Conservation (phyloP, 2,329 filamentous ascomycete species). For the Stachybotrys elegans region DNA sequence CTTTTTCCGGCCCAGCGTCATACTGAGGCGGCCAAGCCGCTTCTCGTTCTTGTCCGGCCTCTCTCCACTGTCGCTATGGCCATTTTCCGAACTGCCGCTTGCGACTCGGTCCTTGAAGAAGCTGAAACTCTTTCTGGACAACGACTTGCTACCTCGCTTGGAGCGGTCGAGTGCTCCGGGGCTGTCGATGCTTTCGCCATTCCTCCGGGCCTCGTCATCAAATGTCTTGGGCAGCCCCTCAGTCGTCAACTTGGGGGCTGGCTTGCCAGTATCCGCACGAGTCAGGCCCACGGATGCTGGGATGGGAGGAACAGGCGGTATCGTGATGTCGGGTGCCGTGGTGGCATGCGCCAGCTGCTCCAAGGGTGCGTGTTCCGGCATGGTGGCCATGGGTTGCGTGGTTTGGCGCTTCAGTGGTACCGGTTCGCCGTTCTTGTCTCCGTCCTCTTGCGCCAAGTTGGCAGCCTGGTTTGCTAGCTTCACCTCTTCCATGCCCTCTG, state of each 20-base stretch:
- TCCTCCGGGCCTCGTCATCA: constrained; percentile 32
- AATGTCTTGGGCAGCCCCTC: constrained; percentile 45
- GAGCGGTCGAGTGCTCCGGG: constrained; percentile 58
- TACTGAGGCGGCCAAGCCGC: constrained; percentile 61
- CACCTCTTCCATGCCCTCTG: constrained; percentile 64
- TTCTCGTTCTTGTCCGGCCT: constrained; percentile 41
- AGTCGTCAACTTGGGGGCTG: constrained; percentile 54
- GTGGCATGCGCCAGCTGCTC: constrained; percentile 59
- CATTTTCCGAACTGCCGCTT: constrained; percentile 15
- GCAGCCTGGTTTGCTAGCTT: constrained; percentile 51
- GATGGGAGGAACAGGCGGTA: constrained; percentile 12
- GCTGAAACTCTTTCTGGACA: constrained; percentile 70
- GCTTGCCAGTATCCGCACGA: constrained; percentile 18
- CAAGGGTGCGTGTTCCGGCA: constrained; percentile 47
- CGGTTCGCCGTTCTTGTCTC: constrained; percentile 36
- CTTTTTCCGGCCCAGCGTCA: constrained; percentile 67
- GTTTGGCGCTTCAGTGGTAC: constrained; percentile 43
- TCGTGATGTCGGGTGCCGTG: constrained; percentile 48
- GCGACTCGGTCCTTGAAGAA: constrained; percentile 52
- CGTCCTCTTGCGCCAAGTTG: constrained; percentile 46
- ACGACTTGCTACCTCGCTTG: constrained; percentile 69
- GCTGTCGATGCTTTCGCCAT: constrained; percentile 45
- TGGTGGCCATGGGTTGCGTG: constrained; percentile 41
- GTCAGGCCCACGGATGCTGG: constrained; percentile 7
- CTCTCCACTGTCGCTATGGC: constrained; percentile 20